Evolutionary conservation across 176 grass and related monocot species (phyloP).

Genomic region (Chrysopogon serrulatus): DNA sequence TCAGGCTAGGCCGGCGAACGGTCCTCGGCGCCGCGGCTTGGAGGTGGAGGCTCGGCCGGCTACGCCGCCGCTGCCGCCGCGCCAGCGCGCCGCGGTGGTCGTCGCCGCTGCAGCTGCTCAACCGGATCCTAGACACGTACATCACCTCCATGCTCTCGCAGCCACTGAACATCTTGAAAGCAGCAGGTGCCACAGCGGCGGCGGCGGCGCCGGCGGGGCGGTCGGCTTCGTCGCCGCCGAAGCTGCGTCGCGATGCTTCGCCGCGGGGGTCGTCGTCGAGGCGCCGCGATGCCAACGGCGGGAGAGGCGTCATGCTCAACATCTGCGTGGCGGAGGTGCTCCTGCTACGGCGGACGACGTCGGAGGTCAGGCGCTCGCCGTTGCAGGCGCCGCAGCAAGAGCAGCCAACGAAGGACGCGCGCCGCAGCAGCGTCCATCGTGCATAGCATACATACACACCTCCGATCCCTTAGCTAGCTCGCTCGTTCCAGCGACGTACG

Average conservation of each 20-base stretch:
- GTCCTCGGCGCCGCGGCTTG: not conserved
- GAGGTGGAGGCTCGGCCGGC: conserved; percentile 2
- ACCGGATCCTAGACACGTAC: conserved; percentile 20
- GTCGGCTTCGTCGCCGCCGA: not conserved
- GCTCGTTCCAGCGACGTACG: not conserved
- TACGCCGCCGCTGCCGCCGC: not conserved
- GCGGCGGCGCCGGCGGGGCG: not conserved
- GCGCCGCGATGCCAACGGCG: not conserved
- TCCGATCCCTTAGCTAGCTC: too few relatives aligned
- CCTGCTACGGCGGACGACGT: conserved; percentile 25
- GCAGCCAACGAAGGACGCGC: not conserved
- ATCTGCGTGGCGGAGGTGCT: conserved; percentile 24
- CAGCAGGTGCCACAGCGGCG: not conserved
- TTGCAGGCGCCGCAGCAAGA: not conserved
- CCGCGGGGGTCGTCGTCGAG: not conserved
- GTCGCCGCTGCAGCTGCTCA: conserved; percentile 16
- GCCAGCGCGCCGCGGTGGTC: not conserved
- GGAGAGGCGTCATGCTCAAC: conserved; percentile 42
- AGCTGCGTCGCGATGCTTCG: not conserved
- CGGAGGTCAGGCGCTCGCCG: conserved; percentile 25
- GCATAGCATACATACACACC: not conserved
- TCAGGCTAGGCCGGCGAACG: conserved; percentile 17
- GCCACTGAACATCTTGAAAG: not conserved
- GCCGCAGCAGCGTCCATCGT: not conserved
- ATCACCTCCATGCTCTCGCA: conserved; percentile 14